Percentiles rank a stretch among this genome's conserved stretches.
Evolutionary conservation across 768 basidiomycete genomes (phyloP).

Genomic region (Boletus vermiculosoides): DNA sequence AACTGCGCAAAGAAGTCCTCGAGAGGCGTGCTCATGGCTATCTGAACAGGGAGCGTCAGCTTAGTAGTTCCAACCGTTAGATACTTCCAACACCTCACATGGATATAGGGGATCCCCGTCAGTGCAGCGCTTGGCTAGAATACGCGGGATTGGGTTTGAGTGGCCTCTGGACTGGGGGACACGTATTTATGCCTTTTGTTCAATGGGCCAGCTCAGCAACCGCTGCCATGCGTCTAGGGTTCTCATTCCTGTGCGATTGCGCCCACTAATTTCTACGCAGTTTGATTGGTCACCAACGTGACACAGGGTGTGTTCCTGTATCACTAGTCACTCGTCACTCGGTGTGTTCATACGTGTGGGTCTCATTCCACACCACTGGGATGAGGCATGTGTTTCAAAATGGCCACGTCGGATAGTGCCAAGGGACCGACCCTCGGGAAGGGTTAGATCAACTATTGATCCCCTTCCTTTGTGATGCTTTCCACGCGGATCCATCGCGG

Average conservation of each 20-base stretch:
- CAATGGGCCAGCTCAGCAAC: background rate
- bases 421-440: background rate
- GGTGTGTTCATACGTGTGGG: background rate
- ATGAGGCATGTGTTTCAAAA: no score
- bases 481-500: background rate
- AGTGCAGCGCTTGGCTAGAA: background rate
- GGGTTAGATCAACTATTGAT: background rate
- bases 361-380: background rate
- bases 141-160: background rate
- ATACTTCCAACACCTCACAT: background rate
- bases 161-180: background rate
- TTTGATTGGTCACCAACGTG: background rate
- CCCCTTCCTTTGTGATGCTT: no score
- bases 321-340: no score
- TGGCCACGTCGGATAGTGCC: no score
- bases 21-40: conserved; percentile 18
- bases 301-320: background rate
- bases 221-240: background rate
- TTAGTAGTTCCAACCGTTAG: background rate
- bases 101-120: background rate
- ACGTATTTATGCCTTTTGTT: conserved; percentile 2
- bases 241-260: conserved; percentile 10
- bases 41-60: conserved; percentile 5
- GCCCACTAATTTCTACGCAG: background rate
- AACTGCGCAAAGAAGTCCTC: conserved; percentile 26